Evolutionary conservation across 2,329 filamentous ascomycete species (phyloP), one percentile per base, ranked within the genome.

Genomic region (Exophiala xenobiotica): DNA sequence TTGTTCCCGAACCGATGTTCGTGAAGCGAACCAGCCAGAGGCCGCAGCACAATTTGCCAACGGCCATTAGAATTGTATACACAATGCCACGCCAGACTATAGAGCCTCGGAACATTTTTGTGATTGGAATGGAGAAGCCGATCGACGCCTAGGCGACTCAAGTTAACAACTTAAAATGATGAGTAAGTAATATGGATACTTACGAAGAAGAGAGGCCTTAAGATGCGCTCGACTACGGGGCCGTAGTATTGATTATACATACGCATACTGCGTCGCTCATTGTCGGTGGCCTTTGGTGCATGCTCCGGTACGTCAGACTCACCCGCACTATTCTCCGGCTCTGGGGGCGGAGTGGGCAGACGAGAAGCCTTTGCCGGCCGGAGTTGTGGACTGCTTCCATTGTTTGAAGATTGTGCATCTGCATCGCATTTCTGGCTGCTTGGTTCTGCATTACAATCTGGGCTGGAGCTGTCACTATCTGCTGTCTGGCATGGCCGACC

Each of bases 71-170:
- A 0, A 85, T 57, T 0, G 85, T 76, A 61, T 91, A 93, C 1
- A 90, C 76, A 0, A 90, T 56, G 0, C 88, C 88, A 8, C 82
- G 80, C 88, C 87, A 93, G 1, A 90, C 68, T 0, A 87, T 75
- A 0, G 70, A 62, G 0, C 79, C 79, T 0, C 66, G 65, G 60
- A 90, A 92, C 75, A 93, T 82, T 4, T 80, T 70, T 0, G 78
- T 80, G 23, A 92, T 85, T 0, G 88, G 88, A 1, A 93, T 87
- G 0, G 87, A 85, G 64, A 92, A 91, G 0, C 88, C 88, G 27
- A 92, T 86, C 0, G 78, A 82, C 2, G 78, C 55, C 53, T 56
- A 37, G 14, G 18, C 4, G 38, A 26, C n/a, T 31, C 18, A 8
- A 29, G 20, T 20, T 26, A 22, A 18, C 20, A 22, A 7, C 5